Percentiles rank a stretch among this genome's conserved stretches.
These are phyloP conservation scores for Pseudopyricularia cyperi DNA, from an alignment of 2,329 filamentous ascomycete genomes.

Conservation along the genomic window DNA sequence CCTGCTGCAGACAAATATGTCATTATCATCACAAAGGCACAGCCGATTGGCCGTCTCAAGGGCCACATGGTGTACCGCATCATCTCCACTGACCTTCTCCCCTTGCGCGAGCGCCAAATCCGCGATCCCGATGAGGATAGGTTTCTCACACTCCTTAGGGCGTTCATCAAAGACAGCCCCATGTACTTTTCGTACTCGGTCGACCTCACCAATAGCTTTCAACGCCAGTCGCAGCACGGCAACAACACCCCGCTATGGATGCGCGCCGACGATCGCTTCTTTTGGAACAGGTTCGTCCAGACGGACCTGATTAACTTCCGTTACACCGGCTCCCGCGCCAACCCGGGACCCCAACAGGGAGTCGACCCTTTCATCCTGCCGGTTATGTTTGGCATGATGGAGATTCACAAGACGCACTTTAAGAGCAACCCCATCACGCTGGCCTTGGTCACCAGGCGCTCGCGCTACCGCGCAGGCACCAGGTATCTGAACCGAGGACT, in stretches of 20 bases:
- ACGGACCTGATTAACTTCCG: constrained; percentile 87
- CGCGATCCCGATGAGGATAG: constrained; percentile 90
- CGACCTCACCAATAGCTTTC: constrained; percentile 93
- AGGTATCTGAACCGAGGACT: constrained; percentile 91
- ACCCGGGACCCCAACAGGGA: constrained; percentile 57
- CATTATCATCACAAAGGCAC: constrained; percentile 88
- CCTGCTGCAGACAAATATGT: constrained; percentile 69
- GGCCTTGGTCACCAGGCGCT: constrained; percentile 76
- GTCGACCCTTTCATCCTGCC: constrained; percentile 89
- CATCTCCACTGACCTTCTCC: constrained; percentile 79
- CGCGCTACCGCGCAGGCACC: constrained; percentile 77
- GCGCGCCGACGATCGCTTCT: constrained; percentile 91
- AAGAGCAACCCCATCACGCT: constrained; percentile 78
- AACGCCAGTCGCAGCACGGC: constrained; percentile 75
- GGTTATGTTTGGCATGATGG: constrained; percentile 91
- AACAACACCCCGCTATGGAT: constrained; percentile 69
- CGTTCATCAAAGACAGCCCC: constrained; percentile 67
- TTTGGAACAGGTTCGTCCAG: constrained; percentile 93
- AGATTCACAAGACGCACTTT: constrained; percentile 75
- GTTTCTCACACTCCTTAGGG: constrained; percentile 72
- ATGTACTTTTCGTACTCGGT: constrained; percentile 99
- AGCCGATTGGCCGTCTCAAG: constrained; percentile 80
- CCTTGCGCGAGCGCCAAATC: constrained; percentile 81
- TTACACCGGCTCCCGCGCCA: constrained; percentile 44
- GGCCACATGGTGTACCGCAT: constrained; percentile 96